Evolutionary conservation across 768 basidiomycete species (phyloP).

Genomic region (Astraeus odoratus): DNA sequence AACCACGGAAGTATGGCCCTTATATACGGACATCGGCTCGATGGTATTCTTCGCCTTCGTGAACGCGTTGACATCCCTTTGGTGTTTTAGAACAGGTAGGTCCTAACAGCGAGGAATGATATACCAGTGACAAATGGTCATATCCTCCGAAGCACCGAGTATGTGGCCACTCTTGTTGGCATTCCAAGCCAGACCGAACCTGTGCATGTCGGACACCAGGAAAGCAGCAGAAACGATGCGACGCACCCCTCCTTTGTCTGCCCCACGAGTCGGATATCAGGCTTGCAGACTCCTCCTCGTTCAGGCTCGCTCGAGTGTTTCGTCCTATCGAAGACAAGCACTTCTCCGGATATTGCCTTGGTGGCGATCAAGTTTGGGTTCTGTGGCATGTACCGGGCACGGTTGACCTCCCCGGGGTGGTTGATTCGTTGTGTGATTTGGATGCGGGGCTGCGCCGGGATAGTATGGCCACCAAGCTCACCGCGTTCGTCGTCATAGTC

Average conservation of each 20-base stretch:
- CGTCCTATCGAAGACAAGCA: constrained; percentile 93
- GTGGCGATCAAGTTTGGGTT: constrained; percentile 97
- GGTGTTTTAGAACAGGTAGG: constrained; percentile 6
- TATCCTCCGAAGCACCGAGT: constrained; percentile 90
- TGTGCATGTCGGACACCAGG: constrained; percentile 25
- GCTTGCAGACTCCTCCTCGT: constrained; percentile 75
- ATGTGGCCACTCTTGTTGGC: constrained; percentile 77
- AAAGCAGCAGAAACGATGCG: neutral
- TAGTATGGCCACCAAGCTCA: constrained; percentile 88
- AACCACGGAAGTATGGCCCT: constrained; percentile 87
- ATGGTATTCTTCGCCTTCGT: constrained; percentile 68
- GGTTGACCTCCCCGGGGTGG: constrained; percentile 92
- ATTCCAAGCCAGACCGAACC: constrained; percentile 94
- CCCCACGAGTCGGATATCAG: constrained; percentile 86
- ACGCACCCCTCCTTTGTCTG: constrained; percentile 90
- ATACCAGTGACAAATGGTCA: constrained; percentile 91
- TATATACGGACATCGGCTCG: constrained; percentile 80
- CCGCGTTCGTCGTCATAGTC: constrained; percentile 91
- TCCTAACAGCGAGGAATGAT: neutral
- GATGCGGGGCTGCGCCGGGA: constrained; percentile 79
- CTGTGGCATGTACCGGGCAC: constrained; percentile 98
- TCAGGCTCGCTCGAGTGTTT: constrained; percentile 94
- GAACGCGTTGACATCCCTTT: constrained; percentile 94
- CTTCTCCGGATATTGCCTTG: constrained; percentile 86
- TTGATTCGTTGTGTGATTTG: constrained; percentile 92